phyloP scores from a whole-genome alignment of 2,329 filamentous ascomycete genomes.

The Peltaster fructicola region DNA sequence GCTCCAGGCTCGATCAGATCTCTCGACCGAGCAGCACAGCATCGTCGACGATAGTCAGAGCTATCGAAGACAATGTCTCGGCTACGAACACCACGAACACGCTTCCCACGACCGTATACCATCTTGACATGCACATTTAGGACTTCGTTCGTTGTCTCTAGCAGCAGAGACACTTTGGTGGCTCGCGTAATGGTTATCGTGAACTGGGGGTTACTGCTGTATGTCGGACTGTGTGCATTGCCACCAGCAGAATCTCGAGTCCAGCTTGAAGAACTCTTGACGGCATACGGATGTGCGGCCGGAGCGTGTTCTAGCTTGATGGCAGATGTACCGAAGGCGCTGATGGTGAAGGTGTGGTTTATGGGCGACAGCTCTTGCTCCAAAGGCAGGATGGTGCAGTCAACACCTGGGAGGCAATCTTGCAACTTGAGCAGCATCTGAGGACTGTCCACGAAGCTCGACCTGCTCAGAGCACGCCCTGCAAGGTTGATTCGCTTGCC shows the following conservation, averaged over 20 bases:
- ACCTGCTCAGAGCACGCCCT: conserved; percentile 53
- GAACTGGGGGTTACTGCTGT: conserved; percentile 80
- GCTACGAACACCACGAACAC: conserved; percentile 49
- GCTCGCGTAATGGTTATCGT: conserved; percentile 39
- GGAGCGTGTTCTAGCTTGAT: conserved; percentile 45
- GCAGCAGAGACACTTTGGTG: conserved; percentile 52
- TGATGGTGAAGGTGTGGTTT: conserved; percentile 71
- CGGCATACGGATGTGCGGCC: conserved; percentile 41
- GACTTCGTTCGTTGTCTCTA: conserved; percentile 49
- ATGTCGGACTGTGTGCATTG: conserved; percentile 57
- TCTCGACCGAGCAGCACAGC: conserved; percentile 55
- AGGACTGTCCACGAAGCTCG: conserved; percentile 83
- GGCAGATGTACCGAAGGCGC: conserved; percentile 52
- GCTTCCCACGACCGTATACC: conserved; percentile 56
- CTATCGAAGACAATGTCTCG: conserved; percentile 69
- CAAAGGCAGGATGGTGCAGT: conserved; percentile 51
- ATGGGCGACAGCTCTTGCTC: conserved; percentile 60
- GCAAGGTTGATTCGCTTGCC: conserved; percentile 59
- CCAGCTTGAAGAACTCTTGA: conserved; percentile 52
- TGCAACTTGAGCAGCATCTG: conserved; percentile 73
- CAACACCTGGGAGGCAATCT: conserved; percentile 33
- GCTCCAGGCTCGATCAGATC: conserved; percentile 51
- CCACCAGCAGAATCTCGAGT: conserved; percentile 66
- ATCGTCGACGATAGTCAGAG: conserved; percentile 73
- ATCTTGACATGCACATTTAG: conserved; percentile 72